A percentile compares a stretch with the other conserved stretches of the same genome.
Conservation (phyloP, 192 early-diverging fungal genomes). For the Mortierella antarctica region DNA sequence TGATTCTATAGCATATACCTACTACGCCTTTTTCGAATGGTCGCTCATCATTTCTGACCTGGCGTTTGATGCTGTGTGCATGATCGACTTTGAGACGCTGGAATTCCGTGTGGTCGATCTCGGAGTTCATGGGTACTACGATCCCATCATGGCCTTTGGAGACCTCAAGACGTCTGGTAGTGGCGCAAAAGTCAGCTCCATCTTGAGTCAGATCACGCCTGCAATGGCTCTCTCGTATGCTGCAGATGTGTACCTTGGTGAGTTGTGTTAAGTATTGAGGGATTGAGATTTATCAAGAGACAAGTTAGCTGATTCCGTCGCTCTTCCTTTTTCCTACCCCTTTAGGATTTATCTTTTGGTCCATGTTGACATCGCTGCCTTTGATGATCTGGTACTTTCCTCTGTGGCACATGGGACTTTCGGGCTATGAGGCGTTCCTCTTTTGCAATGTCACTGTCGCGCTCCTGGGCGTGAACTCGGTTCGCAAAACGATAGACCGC, state of each 20-base stretch:
- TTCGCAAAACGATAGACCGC: slow-evolving; percentile 62
- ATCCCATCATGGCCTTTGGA: slow-evolving; percentile 5
- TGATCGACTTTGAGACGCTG: slow-evolving; percentile 72
- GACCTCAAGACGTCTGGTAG: slow-evolving; percentile 49
- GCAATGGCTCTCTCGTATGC: slow-evolving; percentile 54
- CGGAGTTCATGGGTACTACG: slow-evolving; percentile 19
- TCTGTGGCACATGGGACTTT: slow-evolving; percentile 87
- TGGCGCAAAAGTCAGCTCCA: slow-evolving; percentile 5
- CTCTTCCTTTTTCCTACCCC: neutral
- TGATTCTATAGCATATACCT: slow-evolving; percentile 69
- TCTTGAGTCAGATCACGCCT: slow-evolving; percentile 18
- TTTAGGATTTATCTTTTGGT: slow-evolving; percentile 82
- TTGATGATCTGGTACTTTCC: slow-evolving; percentile 86
- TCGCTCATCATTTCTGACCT: slow-evolving; percentile 81
- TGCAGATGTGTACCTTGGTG: slow-evolving; percentile 75
- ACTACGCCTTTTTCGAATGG: slow-evolving; percentile 89
- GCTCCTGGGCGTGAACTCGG: slow-evolving; percentile 65
- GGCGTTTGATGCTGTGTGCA: slow-evolving; percentile 77
- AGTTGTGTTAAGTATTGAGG: neutral
- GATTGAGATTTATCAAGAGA: too few relatives aligned
- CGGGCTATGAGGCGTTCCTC: slow-evolving; percentile 80
- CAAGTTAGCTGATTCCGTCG: too few relatives aligned
- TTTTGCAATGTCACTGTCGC: slow-evolving; percentile 69
- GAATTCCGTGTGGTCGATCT: slow-evolving; percentile 62
- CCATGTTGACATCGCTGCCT: slow-evolving; percentile 79